A percentile compares a stretch with the other conserved stretches of the same genome.
Conservation (phyloP, 768 basidiomycete species). For the Phaffia australis region DNA sequence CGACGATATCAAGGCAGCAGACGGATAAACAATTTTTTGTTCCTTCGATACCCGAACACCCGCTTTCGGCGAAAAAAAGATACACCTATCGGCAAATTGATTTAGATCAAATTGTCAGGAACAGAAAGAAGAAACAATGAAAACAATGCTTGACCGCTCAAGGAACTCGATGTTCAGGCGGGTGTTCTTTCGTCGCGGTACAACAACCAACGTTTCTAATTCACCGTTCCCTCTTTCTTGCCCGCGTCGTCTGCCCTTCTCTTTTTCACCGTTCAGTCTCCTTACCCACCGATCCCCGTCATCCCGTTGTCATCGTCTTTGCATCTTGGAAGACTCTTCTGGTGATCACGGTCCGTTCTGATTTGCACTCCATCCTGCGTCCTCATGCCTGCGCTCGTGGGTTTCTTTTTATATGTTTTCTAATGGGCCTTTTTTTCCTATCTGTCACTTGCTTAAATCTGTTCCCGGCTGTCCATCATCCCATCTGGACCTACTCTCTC, state of each 20-base stretch:
- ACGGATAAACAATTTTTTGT: too few species aligned
- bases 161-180: too few species aligned
- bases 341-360: background rate
- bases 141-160: too few species aligned
- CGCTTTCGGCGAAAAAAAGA: too few species aligned
- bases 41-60: too few species aligned
- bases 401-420: slow-evolving; percentile 49
- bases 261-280: background rate
- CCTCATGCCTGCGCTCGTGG: slow-evolving; percentile 69
- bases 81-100: too few species aligned
- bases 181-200: too few species aligned
- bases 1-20: too few species aligned
- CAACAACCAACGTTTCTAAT: too few species aligned
- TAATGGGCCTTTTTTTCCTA: background rate
- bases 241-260: background rate
- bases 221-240: background rate
- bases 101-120: too few species aligned
- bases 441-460: slow-evolving; percentile 36
- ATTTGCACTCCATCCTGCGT: slow-evolving; percentile 68
- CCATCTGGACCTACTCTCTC: background rate
- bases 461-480: slow-evolving; percentile 35
- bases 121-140: too few species aligned
- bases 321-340: background rate
- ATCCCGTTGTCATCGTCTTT: background rate
- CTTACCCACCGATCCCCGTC: too few species aligned